Percentiles rank a stretch among this genome's conserved stretches.
Conservation (phyloP, 1,284 basidiomycete species). For the Austropuccinia psidii region DNA sequence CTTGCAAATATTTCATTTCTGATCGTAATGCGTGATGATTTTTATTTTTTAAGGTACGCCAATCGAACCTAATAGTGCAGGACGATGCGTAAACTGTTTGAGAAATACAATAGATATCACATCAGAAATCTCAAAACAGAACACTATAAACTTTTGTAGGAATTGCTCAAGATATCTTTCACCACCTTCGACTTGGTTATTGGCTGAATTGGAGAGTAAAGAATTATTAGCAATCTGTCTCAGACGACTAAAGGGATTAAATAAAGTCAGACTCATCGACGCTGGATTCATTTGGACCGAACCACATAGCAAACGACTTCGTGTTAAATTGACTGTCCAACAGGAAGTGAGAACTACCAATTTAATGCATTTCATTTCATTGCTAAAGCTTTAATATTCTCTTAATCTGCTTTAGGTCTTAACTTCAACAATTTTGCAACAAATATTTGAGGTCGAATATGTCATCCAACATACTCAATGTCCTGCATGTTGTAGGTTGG, state of each 20-base stretch:
- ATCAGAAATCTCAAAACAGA: constrained; percentile 96
- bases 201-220: constrained; percentile 79
- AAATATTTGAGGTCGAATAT: constrained; percentile 94
- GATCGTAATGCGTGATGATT: background rate
- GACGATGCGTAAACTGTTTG: constrained; percentile 85
- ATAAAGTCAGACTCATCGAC: constrained; percentile 89
- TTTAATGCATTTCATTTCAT: background rate
- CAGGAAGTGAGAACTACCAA: constrained; percentile 63
- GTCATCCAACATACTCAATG: constrained; percentile 94
- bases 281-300: constrained; percentile 99
- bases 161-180: constrained; percentile 95
- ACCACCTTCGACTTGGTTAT: constrained; percentile 79
- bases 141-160: constrained; percentile 83
- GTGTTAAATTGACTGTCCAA: constrained; percentile 92
- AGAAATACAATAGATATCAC: constrained; percentile 95
- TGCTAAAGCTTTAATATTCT: background rate
- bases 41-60: constrained; percentile 6
- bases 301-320: constrained; percentile 86
- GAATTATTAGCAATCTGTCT: constrained; percentile 64
- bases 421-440: constrained; percentile 89
- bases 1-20: background rate
- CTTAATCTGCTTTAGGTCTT: constrained; percentile 59
- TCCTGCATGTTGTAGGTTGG: constrained; percentile 81
- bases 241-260: constrained; percentile 90
- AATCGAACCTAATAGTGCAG: constrained; percentile 90